Evolutionary conservation across 352 stramenopile species (phyloP), one percentile per base, ranked within the genome.

Genomic region (Phytophthora pluvialis): DNA sequence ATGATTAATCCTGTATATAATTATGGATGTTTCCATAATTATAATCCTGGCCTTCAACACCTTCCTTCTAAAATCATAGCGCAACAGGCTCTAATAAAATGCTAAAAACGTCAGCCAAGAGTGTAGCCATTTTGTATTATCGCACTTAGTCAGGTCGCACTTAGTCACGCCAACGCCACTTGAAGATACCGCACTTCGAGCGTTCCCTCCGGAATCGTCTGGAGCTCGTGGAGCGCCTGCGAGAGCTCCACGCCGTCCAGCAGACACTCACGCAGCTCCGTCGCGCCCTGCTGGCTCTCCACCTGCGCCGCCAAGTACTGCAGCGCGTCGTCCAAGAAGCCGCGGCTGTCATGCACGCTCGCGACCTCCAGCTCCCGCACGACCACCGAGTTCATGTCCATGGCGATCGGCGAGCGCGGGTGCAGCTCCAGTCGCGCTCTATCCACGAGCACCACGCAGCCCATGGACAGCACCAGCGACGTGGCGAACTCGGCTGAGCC

Each of bases 331-430:
- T 75, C 40, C 16, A 83, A 29, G 18, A 78, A 59, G 2, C 25
- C 52, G 5, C 40, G 59, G 42, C 72, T 78, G 60, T 87, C 76
- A 35, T 69, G 50, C 11, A 91, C 54, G 8, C 48, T 70, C 40
- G 70, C 44, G 18, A 93, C 4, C 28, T 76, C 64, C 28, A 93
- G 73, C 32, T 93, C 85, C 16, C 81, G 80, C 13, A 93, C 82
- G 15, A 91, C 85, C 6, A 93, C 72, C 2, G 72, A 43, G 40
- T 93, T 93, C 77, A 93, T 83, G 58, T 91, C 73, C 67, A 93
- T 76, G 15, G 66, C 46, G 12, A 90, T 25, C 5, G 58, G 66
- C 10, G 56, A 32, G 8, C 62, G 72, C 8, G 76, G 72, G 1
- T 43, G n/a, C 43, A 70, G 44, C 18, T 84, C 63, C 16, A 85